Percentiles rank a stretch among this genome's conserved stretches.
Conservation (phyloP, 345 rosid species). For the Lepidium aucheri region DNA sequence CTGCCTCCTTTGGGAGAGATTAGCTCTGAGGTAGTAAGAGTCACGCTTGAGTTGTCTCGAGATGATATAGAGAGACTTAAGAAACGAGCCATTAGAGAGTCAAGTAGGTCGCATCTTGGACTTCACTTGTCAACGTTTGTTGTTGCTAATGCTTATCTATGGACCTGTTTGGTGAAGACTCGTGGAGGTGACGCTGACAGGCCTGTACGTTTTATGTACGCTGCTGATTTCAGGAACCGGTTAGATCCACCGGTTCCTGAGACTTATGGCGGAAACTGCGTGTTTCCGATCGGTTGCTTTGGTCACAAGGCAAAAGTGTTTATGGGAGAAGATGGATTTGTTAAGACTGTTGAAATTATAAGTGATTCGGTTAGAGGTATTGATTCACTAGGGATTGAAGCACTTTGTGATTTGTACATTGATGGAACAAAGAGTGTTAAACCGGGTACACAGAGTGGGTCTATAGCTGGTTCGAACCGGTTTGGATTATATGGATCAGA, state of each 20-base stretch:
- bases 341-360: not conserved
- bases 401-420: not conserved
- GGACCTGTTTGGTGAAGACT: constrained; percentile 16
- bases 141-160: constrained; percentile 2
- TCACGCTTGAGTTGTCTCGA: constrained; percentile 8
- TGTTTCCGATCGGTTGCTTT: not conserved
- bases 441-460: not conserved
- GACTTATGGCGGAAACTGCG: constrained; percentile 31
- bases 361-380: not conserved
- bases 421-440: not conserved
- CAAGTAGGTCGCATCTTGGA: not conserved
- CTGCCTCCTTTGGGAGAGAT: not conserved
- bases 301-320: not conserved
- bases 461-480: constrained; percentile 15
- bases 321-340: constrained; percentile 5
- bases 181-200: constrained; percentile 6
- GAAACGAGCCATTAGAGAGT: not conserved
- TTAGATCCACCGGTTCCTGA: constrained; percentile 18
- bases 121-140: constrained; percentile 30
- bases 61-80: constrained; percentile 21
- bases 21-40: not conserved
- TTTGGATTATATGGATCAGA: constrained; percentile 8
- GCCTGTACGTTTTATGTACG: not conserved
- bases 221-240: constrained; percentile 20
- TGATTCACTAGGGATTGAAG: not conserved